phyloP scores from a whole-genome alignment of 2,329 filamentous ascomycete genomes.

The Beauveria sp. region DNA sequence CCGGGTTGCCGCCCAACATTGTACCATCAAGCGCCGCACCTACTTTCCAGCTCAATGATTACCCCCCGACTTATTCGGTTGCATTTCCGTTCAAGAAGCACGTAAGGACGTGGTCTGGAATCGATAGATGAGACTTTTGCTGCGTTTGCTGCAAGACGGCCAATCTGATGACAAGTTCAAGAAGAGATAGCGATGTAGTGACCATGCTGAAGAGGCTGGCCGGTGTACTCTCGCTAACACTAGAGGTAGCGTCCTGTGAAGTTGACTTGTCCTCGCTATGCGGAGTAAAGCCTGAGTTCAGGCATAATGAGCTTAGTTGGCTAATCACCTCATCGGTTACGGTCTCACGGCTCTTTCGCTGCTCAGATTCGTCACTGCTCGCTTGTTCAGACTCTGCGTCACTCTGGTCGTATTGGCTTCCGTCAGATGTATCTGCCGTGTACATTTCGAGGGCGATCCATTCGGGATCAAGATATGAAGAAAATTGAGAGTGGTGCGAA shows the following conservation, averaged over 20 bases:
- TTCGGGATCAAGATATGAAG: constrained; percentile 60
- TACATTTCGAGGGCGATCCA: constrained; percentile 91
- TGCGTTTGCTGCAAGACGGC: constrained; percentile 87
- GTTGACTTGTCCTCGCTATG: neutral
- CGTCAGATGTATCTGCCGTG: constrained; percentile 5
- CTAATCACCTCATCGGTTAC: neutral
- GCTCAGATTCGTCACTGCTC: constrained; percentile 41
- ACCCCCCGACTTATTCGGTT: neutral
- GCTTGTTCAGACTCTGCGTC: constrained; percentile 17
- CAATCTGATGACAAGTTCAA: constrained; percentile 83
- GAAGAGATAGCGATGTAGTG: constrained; percentile 57
- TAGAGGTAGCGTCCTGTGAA: neutral
- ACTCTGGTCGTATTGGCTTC: constrained; percentile 40
- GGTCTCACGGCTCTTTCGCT: constrained; percentile 20
- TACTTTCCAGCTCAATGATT: neutral
- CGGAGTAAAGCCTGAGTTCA: neutral
- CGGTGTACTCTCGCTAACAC: neutral
- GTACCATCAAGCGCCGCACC: neutral
- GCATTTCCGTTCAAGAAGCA: constrained; percentile 57
- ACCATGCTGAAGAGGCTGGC: constrained; percentile 40
- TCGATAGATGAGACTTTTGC: constrained; percentile 80
- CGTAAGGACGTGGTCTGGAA: constrained; percentile 79
- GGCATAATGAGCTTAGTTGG: neutral
- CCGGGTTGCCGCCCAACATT: neutral
- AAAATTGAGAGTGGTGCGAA: constrained; percentile 22